Percentiles rank a stretch among this genome's conserved stretches.
Conservation (phyloP, 768 basidiomycete genomes). For the Mycena maculata region DNA sequence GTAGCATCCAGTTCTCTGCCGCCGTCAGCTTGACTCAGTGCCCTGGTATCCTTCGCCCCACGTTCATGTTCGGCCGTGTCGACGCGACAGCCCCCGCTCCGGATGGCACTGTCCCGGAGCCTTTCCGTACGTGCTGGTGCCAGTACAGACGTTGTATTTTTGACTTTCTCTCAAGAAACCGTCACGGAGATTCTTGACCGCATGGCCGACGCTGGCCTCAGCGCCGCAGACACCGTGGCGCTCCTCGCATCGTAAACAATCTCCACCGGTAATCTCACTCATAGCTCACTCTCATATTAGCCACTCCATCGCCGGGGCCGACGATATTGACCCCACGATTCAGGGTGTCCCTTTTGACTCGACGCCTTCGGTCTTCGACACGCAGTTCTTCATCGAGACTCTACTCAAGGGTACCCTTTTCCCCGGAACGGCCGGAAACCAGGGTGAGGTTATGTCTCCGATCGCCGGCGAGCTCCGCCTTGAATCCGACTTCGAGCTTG, state of each 20-base stretch:
- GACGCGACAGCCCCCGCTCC: too few species aligned
- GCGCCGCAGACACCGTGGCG: conserved; percentile 39
- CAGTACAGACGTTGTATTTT: not conserved
- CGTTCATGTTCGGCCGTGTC: too few species aligned
- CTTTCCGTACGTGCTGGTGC: conserved; percentile 35
- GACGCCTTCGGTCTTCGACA: too few species aligned
- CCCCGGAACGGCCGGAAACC: conserved; percentile 31
- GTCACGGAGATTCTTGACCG: conserved; percentile 38
- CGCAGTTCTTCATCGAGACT: conserved; percentile 38
- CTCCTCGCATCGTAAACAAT: conserved; percentile 39
- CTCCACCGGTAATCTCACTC: not conserved
- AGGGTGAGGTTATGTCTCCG: too few species aligned
- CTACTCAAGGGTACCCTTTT: conserved; percentile 34
- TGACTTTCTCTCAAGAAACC: conserved; percentile 27
- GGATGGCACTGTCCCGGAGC: too few species aligned
- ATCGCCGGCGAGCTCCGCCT: too few species aligned
- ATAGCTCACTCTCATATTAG: not conserved
- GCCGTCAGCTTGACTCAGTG: conserved; percentile 43
- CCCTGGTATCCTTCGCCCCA: too few species aligned
- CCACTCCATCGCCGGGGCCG: too few species aligned
- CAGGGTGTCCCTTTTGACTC: too few species aligned
- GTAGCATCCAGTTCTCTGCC: conserved; percentile 46
- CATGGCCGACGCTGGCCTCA: too few species aligned
- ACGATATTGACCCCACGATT: too few species aligned
- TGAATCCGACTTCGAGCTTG: conserved; percentile 23